Base-by-base conservation (phyloP, 495 filamentous ascomycete species). In the Penicillium samsonianum region DNA sequence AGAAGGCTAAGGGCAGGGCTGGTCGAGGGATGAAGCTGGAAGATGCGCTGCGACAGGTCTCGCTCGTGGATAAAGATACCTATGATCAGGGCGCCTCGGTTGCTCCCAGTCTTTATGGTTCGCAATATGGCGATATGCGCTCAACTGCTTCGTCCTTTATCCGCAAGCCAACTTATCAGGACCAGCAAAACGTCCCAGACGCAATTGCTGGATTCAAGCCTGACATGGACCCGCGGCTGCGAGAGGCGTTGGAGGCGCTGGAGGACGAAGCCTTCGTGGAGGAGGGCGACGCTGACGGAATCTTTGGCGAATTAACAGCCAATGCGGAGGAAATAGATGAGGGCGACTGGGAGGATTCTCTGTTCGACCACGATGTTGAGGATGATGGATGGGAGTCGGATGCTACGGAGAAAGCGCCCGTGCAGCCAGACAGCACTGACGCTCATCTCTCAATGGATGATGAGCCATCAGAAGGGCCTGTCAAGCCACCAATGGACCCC, bases 191-290 rank as follows among this genome's bases (percentile, higher is more conserved):
- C 65, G 75, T 97, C 8, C 95, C 93, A 0, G 95, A 98, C 78
- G 87, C 80, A 9, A 85, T 99, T 63, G 86, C 86, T 2, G 95
- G 95, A 0, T 97, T 99, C 68, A 88, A 97, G 72, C 95, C 95
- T 3, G 91, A 98, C 67, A 99, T 99, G 95, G 95, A 99, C 72
- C 93, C 92, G 5, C 80, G 95, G 20, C 70, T 99, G 59, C 82
- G 95, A 20, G 95, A 99, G 73, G 91, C 91, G 3, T 72, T 99
- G 53, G 93, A 97, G 71, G 95, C 95, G 2, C 76, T 99, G 30
- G 94, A 99, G 62, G 95, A 99, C 60, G 94, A 98, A 35, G 92
- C 88, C 7, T 99, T 90, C 72, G 92, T 99, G 0, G 94, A 98
- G 57, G 90, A 94, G 0, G 53, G 22, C 17, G 77, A 83, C 5